phyloP scores from a whole-genome alignment of 352 stramenopile genomes.

The Globisporangium cystogenes region DNA sequence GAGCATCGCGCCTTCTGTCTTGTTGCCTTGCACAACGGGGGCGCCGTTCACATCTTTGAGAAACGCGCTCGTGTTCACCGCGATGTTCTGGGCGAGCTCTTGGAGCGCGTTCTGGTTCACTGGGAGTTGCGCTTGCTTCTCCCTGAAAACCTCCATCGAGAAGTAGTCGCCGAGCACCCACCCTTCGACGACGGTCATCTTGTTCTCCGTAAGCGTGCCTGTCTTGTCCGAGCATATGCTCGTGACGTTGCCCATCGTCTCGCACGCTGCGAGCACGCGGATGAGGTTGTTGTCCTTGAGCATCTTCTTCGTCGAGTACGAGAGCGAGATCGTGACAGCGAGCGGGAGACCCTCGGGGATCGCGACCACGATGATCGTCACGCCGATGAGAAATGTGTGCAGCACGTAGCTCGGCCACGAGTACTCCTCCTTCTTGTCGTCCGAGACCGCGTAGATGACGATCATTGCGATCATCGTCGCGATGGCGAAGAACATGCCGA shows the following conservation, averaged over 20 bases:
- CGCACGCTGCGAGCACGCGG: slow-evolving; percentile 94
- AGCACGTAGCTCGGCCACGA: slow-evolving; percentile 84
- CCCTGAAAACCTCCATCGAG: slow-evolving; percentile 35
- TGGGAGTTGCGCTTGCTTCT: slow-evolving; percentile 22
- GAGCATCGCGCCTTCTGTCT: slow-evolving; percentile 79
- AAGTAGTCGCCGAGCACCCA: slow-evolving; percentile 74
- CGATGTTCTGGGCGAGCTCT: slow-evolving; percentile 47
- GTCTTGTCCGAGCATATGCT: slow-evolving; percentile 98
- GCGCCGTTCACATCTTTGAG: slow-evolving; percentile 41
- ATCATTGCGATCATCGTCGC: slow-evolving; percentile 85
- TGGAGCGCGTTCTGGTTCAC: slow-evolving; percentile 33
- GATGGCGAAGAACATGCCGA: slow-evolving; percentile 82
- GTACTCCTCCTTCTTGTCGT: slow-evolving; percentile 51
- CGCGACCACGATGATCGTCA: slow-evolving; percentile 94
- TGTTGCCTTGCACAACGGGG: slow-evolving; percentile 62
- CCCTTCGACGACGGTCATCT: slow-evolving; percentile 95
- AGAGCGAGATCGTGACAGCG: slow-evolving; percentile 93
- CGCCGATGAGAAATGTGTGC: slow-evolving; percentile 92
- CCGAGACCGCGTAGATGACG: slow-evolving; percentile 68
- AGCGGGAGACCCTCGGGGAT: slow-evolving; percentile 93
- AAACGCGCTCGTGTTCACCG: slow-evolving; percentile 74
- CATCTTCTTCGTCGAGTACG: slow-evolving; percentile 97
- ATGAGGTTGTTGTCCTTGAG: slow-evolving; percentile 98
- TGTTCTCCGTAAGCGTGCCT: slow-evolving; percentile 96
- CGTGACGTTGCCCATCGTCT: slow-evolving; percentile 98